Conservation (phyloP, 2,329 filamentous ascomycete genomes). For the Fusarium sp. region DNA sequence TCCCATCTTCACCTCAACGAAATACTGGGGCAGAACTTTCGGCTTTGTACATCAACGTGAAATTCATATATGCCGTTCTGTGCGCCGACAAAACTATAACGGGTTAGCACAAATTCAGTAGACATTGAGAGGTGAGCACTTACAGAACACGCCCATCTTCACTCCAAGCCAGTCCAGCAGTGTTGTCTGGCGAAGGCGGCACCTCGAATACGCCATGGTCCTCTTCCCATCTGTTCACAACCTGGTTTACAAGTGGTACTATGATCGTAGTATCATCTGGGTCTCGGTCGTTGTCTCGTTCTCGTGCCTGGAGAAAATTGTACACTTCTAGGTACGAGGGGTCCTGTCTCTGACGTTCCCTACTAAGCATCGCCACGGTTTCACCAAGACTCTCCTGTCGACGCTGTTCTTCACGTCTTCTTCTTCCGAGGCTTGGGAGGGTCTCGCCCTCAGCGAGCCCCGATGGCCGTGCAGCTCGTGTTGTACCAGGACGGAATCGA, state of each 20-base stretch:
- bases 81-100: constrained; percentile 68
- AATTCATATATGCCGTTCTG: constrained; percentile 84
- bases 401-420: constrained; percentile 43
- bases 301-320: constrained; percentile 54
- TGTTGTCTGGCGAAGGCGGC: constrained; percentile 66
- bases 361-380: constrained; percentile 53
- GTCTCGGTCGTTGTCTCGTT: constrained; percentile 50
- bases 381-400: constrained; percentile 54
- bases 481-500: constrained; percentile 51
- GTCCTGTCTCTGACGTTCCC: constrained; percentile 54
- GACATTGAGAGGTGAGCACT: constrained; percentile 48
- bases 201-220: constrained; percentile 59
- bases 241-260: constrained; percentile 55
- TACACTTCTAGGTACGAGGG: constrained; percentile 54
- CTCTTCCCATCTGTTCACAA: constrained; percentile 55
- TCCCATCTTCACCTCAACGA: constrained; percentile 60
- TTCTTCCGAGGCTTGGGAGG: not conserved
- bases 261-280: constrained; percentile 54
- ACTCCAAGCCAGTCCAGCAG: constrained; percentile 72
- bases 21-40: constrained; percentile 70
- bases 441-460: not conserved
- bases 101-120: constrained; percentile 31
- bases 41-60: constrained; percentile 70
- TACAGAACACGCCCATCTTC: constrained; percentile 70
- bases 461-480: not conserved